Conservation (phyloP, 2,329 filamentous ascomycete species). For the Akanthomyces lecanii region DNA sequence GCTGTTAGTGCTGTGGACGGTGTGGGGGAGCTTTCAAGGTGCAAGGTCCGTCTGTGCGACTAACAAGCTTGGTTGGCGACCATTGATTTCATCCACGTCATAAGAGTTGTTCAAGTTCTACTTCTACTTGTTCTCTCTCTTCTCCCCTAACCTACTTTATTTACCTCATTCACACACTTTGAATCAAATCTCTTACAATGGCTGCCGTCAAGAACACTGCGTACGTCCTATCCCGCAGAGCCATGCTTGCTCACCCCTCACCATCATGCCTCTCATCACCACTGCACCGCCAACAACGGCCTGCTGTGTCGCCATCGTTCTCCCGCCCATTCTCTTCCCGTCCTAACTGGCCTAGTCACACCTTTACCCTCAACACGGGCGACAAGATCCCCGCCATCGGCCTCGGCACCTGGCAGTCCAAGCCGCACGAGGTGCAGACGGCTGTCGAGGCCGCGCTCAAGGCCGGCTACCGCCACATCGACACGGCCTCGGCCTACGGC, state of each 20-base stretch:
- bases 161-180: neutral
- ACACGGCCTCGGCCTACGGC: constrained; percentile 72
- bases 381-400: constrained; percentile 74
- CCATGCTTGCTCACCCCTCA: neutral
- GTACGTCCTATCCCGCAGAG: constrained; percentile 17
- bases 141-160: neutral
- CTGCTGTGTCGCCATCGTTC: neutral
- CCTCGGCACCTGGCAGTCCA: constrained; percentile 75
- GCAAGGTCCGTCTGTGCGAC: neutral
- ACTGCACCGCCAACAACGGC: neutral
- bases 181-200: constrained; percentile 21
- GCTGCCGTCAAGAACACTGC: constrained; percentile 27
- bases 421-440: constrained; percentile 61
- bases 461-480: constrained; percentile 70
- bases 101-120: neutral
- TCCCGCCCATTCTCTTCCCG: neutral
- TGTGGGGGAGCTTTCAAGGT: constrained; percentile 1
- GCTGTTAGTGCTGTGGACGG: neutral
- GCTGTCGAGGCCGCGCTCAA: constrained; percentile 68
- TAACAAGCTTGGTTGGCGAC: neutral
- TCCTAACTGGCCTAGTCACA: constrained; percentile 24
- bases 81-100: neutral
- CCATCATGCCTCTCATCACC: constrained; percentile 16
- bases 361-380: constrained; percentile 69
- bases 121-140: neutral